Evolutionary conservation across 257 asterid genomes (phyloP).

Genomic region (Sherardia arvensis): DNA sequence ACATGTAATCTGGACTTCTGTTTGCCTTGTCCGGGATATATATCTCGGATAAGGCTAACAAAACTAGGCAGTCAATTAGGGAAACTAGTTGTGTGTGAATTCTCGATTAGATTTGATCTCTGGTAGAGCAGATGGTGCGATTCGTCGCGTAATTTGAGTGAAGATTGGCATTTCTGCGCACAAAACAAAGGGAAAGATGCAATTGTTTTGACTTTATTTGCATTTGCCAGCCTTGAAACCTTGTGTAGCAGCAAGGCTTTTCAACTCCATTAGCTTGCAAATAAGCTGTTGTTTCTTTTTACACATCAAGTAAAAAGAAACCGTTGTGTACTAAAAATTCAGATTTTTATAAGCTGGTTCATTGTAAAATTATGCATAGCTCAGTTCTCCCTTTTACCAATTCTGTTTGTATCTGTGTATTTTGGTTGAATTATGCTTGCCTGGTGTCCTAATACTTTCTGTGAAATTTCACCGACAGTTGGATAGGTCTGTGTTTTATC

Average conservation of each 20-base stretch:
- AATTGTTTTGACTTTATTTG: background rate
- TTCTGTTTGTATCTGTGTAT: background rate
- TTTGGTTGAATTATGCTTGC: background rate
- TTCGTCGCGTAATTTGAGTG: background rate
- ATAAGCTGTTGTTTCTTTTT: background rate
- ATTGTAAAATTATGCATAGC: background rate
- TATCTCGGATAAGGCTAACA: background rate
- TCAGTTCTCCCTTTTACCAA: background rate
- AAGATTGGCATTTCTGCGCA: background rate
- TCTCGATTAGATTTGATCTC: background rate
- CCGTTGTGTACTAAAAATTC: background rate
- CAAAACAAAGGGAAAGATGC: background rate
- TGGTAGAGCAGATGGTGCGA: background rate
- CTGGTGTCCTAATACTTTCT: background rate
- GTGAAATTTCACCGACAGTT: background rate
- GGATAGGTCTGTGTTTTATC: background rate
- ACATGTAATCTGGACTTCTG: background rate
- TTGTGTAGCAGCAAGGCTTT: slow-evolving; percentile 3
- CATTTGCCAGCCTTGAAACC: too few species aligned
- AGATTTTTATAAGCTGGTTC: background rate
- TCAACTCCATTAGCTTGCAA: background rate
- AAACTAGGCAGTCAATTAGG: background rate
- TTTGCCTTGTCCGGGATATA: background rate
- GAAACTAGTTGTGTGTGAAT: background rate
- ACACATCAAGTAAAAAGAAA: background rate